Conservation (phyloP, 768 basidiomycete genomes). For the Harrya chromipes region DNA sequence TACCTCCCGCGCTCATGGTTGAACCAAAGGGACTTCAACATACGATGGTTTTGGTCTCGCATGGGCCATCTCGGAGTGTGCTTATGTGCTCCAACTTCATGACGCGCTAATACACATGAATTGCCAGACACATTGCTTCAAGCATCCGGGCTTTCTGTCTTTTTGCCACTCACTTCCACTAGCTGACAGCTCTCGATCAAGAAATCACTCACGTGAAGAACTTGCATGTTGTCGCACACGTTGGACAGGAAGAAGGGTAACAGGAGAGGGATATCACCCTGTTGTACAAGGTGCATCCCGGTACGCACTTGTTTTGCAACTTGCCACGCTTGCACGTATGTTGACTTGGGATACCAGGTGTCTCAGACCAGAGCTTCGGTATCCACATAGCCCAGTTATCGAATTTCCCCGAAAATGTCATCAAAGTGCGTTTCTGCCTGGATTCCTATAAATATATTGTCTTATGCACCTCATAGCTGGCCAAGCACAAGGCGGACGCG, state of each 20-base stretch:
- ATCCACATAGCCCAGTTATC: conserved; percentile 96
- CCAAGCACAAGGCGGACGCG: too few species aligned
- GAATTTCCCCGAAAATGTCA: conserved; percentile 95
- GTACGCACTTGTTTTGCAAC: conserved; percentile 30
- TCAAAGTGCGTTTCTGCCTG: too few species aligned
- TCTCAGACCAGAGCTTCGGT: conserved; percentile 97
- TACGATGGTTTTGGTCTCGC: too few species aligned
- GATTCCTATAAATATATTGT: too few species aligned
- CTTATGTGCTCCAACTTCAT: not conserved
- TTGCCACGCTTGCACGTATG: not conserved
- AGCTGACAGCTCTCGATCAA: conserved; percentile 89
- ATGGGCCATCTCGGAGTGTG: too few species aligned
- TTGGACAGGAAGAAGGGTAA: too few species aligned
- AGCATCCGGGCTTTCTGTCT: conserved; percentile 91
- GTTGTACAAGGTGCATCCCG: too few species aligned
- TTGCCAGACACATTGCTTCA: conserved; percentile 81
- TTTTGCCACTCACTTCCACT: conserved; percentile 98
- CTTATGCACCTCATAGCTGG: too few species aligned
- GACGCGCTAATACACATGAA: not conserved
- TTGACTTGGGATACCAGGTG: conserved; percentile 43
- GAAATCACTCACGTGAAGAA: conserved; percentile 87
- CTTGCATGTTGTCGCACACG: too few species aligned
- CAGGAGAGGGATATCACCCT: too few species aligned
- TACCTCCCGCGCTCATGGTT: not conserved
- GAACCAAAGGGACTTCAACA: too few species aligned